Evolutionary conservation across 2,329 filamentous ascomycete genomes (phyloP), one percentile per base, ranked within the genome.

Genomic region (Penicillium psychrosexuale): DNA sequence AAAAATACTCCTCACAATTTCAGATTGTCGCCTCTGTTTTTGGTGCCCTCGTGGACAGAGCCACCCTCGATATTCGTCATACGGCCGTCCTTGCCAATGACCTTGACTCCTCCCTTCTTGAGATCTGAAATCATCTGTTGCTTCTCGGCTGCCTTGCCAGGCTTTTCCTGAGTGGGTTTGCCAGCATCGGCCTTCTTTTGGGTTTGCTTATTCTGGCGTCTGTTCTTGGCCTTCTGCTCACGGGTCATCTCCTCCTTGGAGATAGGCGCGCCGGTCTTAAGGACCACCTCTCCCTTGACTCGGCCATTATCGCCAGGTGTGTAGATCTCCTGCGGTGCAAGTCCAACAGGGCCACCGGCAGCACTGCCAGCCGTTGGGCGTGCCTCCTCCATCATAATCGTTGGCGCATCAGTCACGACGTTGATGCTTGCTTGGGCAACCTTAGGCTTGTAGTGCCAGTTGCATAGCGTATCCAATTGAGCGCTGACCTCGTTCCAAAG

Each of bases 251-350:
- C 94, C 66, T 94, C 88, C 64, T 85, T 84, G 8, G 89, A 86
- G 40, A 96, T 75, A 1, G 91, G 88, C 65, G 90, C 78, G 24
- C 91, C 93, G 66, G 82, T 86, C 81, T 89, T 92, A 53, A 85
- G 81, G 33, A 92, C 82, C 36, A 96, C 79, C 71, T 96, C 91
- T 48, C 86, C 85, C 64, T 82, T 82, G 43, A 78, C 78, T 13
- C 76, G 72, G 4, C 79, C 84, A 58, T 84, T 82, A 66, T 88
- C 85, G 58, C 86, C 85, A n/a, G 90, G 85, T 66, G 85, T 86
- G 78, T 97, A 99, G 27, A 99, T 82, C 74, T 99, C 94, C 70
- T 97, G 94, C 3, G 94, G 94, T 43, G 94, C 94, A 57, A 99
- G 83, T 78, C 88, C 88, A 67, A 87, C 89, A 27, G 75, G 72